phyloP scores from a whole-genome alignment of 768 basidiomycete species.

The Leccinellum luteum region DNA sequence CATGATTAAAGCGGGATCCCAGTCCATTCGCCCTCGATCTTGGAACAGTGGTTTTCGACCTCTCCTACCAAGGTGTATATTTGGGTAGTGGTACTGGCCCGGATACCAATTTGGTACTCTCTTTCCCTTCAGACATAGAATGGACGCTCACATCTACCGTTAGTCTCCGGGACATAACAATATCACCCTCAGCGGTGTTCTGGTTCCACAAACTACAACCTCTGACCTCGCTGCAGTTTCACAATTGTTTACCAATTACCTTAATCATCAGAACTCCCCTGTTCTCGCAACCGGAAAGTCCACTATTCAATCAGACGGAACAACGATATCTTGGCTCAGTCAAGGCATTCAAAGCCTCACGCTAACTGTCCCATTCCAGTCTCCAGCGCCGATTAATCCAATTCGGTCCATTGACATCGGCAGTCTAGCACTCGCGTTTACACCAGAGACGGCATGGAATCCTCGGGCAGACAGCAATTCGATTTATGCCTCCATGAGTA shows the following conservation, averaged over 20 bases:
- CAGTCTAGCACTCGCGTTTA: constrained; percentile 55
- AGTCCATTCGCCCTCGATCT: constrained; percentile 71
- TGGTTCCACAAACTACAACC: constrained; percentile 50
- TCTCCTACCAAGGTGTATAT: constrained; percentile 54
- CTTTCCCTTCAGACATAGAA: neutral
- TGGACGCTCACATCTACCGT: constrained; percentile 1
- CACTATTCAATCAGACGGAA: constrained; percentile 54
- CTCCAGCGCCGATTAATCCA: constrained; percentile 51
- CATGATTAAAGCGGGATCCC: neutral
- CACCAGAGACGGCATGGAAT: constrained; percentile 50
- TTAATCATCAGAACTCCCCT: constrained; percentile 58
- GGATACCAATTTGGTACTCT: constrained; percentile 49
- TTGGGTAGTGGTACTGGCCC: constrained; percentile 55
- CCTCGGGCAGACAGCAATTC: constrained; percentile 56
- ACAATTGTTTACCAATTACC: constrained; percentile 65
- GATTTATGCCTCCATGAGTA: constrained; percentile 59
- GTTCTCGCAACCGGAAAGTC: constrained; percentile 61
- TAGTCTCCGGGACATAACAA: constrained; percentile 55
- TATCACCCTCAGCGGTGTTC: constrained; percentile 55
- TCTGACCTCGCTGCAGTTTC: constrained; percentile 50
- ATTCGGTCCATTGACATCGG: constrained; percentile 66
- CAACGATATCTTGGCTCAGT: constrained; percentile 64
- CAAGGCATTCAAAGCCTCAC: constrained; percentile 53
- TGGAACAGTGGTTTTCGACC: constrained; percentile 62
- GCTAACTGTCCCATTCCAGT: constrained; percentile 62